Percentiles rank a stretch among this genome's conserved stretches.
These are phyloP conservation scores for Diaporthe amygdali DNA, from an alignment of 2,329 filamentous ascomycete genomes.

Conservation along the genomic window DNA sequence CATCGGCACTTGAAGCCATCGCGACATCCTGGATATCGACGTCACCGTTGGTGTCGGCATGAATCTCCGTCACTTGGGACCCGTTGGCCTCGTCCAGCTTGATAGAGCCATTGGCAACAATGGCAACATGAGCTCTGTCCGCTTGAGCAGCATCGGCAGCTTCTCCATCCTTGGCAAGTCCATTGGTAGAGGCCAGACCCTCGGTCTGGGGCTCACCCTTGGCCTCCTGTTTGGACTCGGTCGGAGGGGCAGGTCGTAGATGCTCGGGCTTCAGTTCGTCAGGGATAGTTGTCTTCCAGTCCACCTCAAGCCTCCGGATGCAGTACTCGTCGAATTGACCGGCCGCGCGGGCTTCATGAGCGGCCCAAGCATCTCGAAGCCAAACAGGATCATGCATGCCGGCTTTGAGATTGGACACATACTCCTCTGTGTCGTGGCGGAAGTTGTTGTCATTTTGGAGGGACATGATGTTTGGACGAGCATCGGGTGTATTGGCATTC, in stretches of 20 bases:
- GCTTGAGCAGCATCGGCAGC: background rate
- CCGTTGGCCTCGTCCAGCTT: background rate
- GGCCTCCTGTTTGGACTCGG: background rate
- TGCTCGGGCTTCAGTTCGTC: constrained; percentile 19
- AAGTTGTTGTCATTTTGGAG: constrained; percentile 49
- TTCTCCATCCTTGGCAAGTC: background rate
- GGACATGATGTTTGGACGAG: constrained; percentile 40
- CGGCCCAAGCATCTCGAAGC: constrained; percentile 57
- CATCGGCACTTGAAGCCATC: background rate
- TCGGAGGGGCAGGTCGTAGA: background rate
- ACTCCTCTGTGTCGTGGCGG: constrained; percentile 46
- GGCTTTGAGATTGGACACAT: constrained; percentile 47
- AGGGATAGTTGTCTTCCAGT: constrained; percentile 45
- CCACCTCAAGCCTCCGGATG: constrained; percentile 48
- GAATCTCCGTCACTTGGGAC: background rate
- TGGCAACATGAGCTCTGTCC: background rate
- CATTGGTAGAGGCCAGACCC: background rate
- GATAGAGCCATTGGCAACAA: background rate
- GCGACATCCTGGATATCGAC: background rate
- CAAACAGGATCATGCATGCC: constrained; percentile 59
- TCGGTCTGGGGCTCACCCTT: background rate
- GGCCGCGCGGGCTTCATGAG: constrained; percentile 51
- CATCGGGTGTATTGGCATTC: constrained; percentile 34
- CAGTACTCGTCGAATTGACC: constrained; percentile 58
- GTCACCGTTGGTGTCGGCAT: background rate